Conservation (phyloP, 192 early-diverging fungal genomes). For the Dissophora globulifera region DNA sequence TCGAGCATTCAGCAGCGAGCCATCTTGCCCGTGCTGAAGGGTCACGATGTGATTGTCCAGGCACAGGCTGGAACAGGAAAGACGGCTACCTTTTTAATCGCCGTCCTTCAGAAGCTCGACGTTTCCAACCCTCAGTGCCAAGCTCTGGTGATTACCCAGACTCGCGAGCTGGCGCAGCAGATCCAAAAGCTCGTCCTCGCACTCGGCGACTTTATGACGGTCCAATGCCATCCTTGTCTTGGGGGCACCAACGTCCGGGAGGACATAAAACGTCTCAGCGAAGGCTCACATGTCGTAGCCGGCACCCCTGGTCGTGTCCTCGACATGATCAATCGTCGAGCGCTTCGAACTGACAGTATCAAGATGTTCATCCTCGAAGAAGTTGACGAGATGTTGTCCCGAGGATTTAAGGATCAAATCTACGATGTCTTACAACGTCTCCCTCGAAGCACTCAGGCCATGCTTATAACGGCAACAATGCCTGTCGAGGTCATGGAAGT, state of each 20-base stretch:
- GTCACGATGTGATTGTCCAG: slow-evolving; percentile 97
- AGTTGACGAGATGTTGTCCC: slow-evolving; percentile 97
- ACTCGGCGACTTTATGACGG: slow-evolving; percentile 92
- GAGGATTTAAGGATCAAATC: slow-evolving; percentile 97
- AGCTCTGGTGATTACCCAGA: slow-evolving; percentile 94
- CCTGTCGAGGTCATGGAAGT: slow-evolving; percentile 92
- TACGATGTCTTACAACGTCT: slow-evolving; percentile 93
- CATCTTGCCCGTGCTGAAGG: slow-evolving; percentile 91
- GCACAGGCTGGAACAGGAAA: slow-evolving; percentile 99
- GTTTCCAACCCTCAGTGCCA: slow-evolving; percentile 77
- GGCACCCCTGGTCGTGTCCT: slow-evolving; percentile 97
- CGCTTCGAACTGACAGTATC: slow-evolving; percentile 80
- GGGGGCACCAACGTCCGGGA: slow-evolving; percentile 78
- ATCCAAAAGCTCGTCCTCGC: slow-evolving; percentile 91
- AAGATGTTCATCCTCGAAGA: slow-evolving; percentile 98
- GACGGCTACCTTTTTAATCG: slow-evolving; percentile 98
- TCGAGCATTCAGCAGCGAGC: slow-evolving; percentile 94
- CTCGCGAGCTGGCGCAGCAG: slow-evolving; percentile 94
- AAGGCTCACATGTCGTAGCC: slow-evolving; percentile 96
- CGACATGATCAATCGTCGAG: slow-evolving; percentile 94
- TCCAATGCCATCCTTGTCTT: slow-evolving; percentile 93
- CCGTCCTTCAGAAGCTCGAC: slow-evolving; percentile 92
- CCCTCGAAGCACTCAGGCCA: slow-evolving; percentile 87
- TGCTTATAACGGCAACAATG: slow-evolving; percentile 97
- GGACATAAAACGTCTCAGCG: background rate